Evolutionary conservation across 2,329 filamentous ascomycete genomes (phyloP), one percentile per base, ranked within the genome.

Genomic region (Ascomycota sp.): DNA sequence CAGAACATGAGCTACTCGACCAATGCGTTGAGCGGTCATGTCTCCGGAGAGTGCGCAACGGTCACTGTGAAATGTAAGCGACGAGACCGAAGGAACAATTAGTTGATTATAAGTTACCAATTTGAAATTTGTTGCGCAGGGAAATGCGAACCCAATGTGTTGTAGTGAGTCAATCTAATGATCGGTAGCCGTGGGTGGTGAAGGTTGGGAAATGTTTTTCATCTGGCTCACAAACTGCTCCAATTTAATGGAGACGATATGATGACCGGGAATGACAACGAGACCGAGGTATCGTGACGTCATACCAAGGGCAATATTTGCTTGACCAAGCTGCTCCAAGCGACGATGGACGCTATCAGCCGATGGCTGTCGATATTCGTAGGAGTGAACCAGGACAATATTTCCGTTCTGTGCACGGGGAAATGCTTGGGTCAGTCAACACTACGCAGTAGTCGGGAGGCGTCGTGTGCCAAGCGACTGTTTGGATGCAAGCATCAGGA

Each of bases 161-260:
- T 3, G 15, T 4, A 17, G 15, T 4, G 15, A 17, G 15, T 17
- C 4, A 17, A 17, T 17, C 15, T 17, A 17, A 17, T 17, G 15
- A 17, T 17, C 15, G 15, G 15, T 4, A 17, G 15, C 15, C 15
- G 15, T 17, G 15, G 15, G 15, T 3, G 15, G 25, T 20, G 8
- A 24, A 20, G 23, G 1, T 3, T 28, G 10, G 10, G n/a, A 7
- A 4, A 23, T 29, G 20, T 13, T 24, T 11, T 24, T 52, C 30
- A 60, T 43, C 43, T 72, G 67, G 36, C 69, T 73, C 2, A 53
- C 52, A 45, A 74, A 75, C 38, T 86, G 75, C 47, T 95, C 83
- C 28, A 89, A 61, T 51, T 94, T 85, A 43, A 98, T 82, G 57
- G 77, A 86, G 34, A 65, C 71, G 40, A 98, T 80, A 47, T 92